Conservation (phyloP, 2,329 filamentous ascomycete genomes). For the Camptophora hylomeconis region DNA sequence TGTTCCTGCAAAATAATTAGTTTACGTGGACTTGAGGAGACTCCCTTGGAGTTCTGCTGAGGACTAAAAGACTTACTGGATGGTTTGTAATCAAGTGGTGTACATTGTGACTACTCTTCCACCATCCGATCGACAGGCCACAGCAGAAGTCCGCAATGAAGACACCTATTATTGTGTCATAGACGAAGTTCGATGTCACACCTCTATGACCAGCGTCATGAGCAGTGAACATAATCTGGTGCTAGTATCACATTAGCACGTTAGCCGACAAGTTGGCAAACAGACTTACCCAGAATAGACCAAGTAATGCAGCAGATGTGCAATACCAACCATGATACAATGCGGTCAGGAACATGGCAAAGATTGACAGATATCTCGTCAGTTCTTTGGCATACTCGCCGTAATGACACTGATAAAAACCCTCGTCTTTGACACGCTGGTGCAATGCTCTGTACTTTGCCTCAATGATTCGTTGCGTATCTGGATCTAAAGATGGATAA, state of each 20-base stretch:
- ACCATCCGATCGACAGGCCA: constrained; percentile 88
- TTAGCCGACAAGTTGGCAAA: neutral
- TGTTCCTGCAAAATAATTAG: constrained; percentile 43
- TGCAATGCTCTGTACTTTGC: constrained; percentile 45
- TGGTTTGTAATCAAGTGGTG: constrained; percentile 96
- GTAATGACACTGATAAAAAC: constrained; percentile 48
- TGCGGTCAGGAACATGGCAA: constrained; percentile 45
- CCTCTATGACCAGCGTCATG: constrained; percentile 96
- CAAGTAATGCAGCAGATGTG: constrained; percentile 60
- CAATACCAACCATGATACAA: constrained; percentile 53
- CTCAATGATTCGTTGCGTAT: constrained; percentile 42
- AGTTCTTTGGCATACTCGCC: constrained; percentile 53
- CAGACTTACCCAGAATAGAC: constrained; percentile 57
- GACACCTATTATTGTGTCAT: constrained; percentile 75
- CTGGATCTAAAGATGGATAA: constrained; percentile 41
- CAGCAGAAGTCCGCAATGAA: constrained; percentile 78
- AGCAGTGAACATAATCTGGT: constrained; percentile 82
- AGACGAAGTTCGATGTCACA: constrained; percentile 77
- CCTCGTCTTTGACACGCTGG: constrained; percentile 39
- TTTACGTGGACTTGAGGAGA: too few relatives aligned
- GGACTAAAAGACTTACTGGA: constrained; percentile 44
- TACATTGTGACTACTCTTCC: constrained; percentile 93
- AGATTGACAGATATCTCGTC: constrained; percentile 58
- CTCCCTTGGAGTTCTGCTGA: too few relatives aligned
- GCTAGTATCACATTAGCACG: constrained; percentile 31